A percentile compares a stretch with the other conserved stretches of the same genome.
Conservation (phyloP, 345 rosid genomes). For the Murraya koenigii region DNA sequence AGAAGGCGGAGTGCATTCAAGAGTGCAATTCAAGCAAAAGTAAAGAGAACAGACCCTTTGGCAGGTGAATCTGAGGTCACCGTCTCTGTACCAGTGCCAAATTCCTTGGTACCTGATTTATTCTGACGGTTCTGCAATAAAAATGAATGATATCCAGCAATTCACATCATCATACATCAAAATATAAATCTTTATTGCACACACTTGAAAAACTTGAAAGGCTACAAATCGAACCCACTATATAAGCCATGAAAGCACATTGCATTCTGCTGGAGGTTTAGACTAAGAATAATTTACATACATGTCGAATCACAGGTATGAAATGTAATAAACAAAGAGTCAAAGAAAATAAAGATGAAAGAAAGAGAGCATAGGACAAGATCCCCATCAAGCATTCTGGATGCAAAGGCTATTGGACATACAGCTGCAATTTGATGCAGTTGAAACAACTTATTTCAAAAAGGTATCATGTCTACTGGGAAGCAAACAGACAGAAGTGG, state of each 20-base stretch:
- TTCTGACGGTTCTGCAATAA: constrained; percentile 65
- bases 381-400: background rate
- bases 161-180: background rate
- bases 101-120: constrained; percentile 53
- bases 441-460: background rate
- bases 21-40: background rate
- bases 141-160: background rate
- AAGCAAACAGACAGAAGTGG: background rate
- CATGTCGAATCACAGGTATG: background rate
- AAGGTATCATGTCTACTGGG: background rate
- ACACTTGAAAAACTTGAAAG: background rate
- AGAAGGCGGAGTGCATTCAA: background rate
- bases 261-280: background rate
- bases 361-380: background rate
- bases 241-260: background rate
- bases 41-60: constrained; percentile 24
- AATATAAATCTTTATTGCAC: constrained; percentile 5
- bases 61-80: constrained; percentile 15
- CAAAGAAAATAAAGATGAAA: background rate
- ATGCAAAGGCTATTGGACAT: background rate
- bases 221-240: background rate
- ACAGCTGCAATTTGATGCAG: constrained; percentile 1
- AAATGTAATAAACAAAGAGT: background rate
- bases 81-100: constrained; percentile 15
- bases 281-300: no score